Evolutionary conservation across 768 basidiomycete genomes (phyloP).

Genomic region (Scleroderma citrinum): DNA sequence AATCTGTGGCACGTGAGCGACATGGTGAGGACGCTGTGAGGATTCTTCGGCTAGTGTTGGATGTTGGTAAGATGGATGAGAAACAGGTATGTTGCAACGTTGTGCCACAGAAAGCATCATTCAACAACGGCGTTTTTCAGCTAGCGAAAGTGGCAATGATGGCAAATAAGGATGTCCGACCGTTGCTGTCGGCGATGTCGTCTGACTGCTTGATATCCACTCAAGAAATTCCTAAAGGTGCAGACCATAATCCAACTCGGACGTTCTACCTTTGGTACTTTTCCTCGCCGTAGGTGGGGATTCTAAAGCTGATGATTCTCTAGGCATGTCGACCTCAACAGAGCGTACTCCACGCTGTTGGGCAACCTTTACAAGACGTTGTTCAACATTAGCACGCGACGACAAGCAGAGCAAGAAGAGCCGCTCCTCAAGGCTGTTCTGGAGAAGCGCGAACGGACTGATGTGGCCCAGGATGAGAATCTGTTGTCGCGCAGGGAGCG

Average conservation of each 20-base stretch:
- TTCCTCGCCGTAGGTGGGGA: neutral
- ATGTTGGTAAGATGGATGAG: conserved; percentile 90
- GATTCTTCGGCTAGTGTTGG: conserved; percentile 70
- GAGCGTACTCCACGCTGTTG: conserved; percentile 75
- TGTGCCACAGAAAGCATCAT: neutral
- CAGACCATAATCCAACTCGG: conserved; percentile 82
- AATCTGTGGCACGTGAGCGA: conserved; percentile 74
- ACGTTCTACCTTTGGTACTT: conserved; percentile 89
- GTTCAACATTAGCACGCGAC: conserved; percentile 74
- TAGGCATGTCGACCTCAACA: conserved; percentile 86
- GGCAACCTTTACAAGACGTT: conserved; percentile 83
- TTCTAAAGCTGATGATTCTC: conserved; percentile 11
- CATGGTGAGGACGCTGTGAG: conserved; percentile 81
- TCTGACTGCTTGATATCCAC: conserved; percentile 80
- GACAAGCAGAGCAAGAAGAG: conserved; percentile 67
- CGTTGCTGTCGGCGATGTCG: conserved; percentile 71
- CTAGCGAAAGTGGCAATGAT: conserved; percentile 93
- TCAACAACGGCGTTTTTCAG: conserved; percentile 36
- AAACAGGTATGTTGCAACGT: conserved; percentile 59
- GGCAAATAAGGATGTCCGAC: conserved; percentile 80
- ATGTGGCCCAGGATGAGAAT: conserved; percentile 72
- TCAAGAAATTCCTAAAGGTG: conserved; percentile 88
- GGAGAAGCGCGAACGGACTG: conserved; percentile 73
- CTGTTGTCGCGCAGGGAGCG: conserved; percentile 71
- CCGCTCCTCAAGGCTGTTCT: conserved; percentile 64